These are phyloP conservation scores for Lepidium africanum DNA, from an alignment of 345 rosid genomes.

Conservation along the genomic window DNA sequence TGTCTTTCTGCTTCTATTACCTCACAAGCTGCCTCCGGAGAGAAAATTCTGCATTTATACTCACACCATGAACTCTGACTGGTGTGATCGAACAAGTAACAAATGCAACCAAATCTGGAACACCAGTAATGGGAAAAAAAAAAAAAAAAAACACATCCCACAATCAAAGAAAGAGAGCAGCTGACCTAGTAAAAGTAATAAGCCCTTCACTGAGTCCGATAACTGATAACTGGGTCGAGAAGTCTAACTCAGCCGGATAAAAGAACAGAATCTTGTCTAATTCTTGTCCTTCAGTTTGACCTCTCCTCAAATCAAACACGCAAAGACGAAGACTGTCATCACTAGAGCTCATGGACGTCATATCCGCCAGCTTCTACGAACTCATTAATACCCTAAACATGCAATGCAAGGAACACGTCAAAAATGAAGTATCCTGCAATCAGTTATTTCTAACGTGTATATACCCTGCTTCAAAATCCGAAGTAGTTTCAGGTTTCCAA, in stretches of 20 bases:
- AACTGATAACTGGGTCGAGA: conserved; percentile 81
- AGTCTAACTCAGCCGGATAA: conserved; percentile 66
- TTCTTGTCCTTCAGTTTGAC: conserved; percentile 89
- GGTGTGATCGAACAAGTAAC: not conserved
- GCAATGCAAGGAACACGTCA: not conserved
- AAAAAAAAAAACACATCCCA: not conserved
- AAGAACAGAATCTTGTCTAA: conserved; percentile 82
- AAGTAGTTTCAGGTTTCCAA: not conserved
- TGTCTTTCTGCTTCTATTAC: conserved; percentile 92
- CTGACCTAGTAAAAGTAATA: conserved; percentile 83
- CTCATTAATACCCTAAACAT: conserved; percentile 10
- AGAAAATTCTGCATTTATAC: conserved; percentile 63
- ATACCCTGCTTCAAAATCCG: not conserved
- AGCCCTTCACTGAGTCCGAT: conserved; percentile 95
- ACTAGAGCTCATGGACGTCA: conserved; percentile 47
- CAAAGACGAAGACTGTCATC: conserved; percentile 62
- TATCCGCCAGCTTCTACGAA: conserved; percentile 24
- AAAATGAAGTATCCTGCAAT: not conserved
- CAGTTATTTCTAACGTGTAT: not conserved
- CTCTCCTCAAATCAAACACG: conserved; percentile 87
- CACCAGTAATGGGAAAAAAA: not conserved
- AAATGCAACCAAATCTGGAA: not conserved
- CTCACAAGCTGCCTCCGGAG: conserved; percentile 94
- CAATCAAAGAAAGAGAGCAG: not conserved
- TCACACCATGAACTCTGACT: not conserved